phyloP scores from a whole-genome alignment of 192 early-diverging fungal genomes.

The Backusella mclennaniae region DNA sequence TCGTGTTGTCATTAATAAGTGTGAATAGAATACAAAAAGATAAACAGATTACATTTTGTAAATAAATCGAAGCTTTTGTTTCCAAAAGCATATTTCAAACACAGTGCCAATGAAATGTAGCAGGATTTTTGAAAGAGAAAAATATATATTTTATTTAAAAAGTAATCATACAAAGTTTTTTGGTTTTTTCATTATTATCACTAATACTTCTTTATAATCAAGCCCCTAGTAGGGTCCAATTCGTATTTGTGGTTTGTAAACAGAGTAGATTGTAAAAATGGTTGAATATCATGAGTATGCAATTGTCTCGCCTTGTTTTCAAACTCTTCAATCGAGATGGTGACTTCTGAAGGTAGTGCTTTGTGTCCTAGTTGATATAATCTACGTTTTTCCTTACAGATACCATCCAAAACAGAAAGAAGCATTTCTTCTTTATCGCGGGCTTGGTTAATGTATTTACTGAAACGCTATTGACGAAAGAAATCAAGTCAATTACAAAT shows the following conservation, averaged over 20 bases:
- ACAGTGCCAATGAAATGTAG: neutral
- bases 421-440: constrained; percentile 83
- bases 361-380: constrained; percentile 66
- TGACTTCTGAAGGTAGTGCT: constrained; percentile 53
- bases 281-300: constrained; percentile 62
- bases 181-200: neutral
- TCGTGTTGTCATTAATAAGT: neutral
- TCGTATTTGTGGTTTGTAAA: constrained; percentile 46
- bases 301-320: constrained; percentile 47
- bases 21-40: neutral
- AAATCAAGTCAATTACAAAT: constrained; percentile 48
- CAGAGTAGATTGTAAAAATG: constrained; percentile 55
- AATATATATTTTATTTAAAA: neutral
- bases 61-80: neutral
- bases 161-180: constrained; percentile 4
- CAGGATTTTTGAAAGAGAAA: neutral
- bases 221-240: constrained; percentile 37
- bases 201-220: constrained; percentile 36
- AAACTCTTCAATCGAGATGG: constrained; percentile 64
- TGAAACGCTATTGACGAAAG: constrained; percentile 59
- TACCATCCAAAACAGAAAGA: constrained; percentile 68
- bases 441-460: constrained; percentile 76
- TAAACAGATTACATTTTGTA: neutral
- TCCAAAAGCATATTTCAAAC: neutral
- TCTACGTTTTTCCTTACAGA: constrained; percentile 74